These are phyloP conservation scores for Neoboletus brunneissimus DNA, from an alignment of 768 basidiomycete genomes.

Conservation along the genomic window DNA sequence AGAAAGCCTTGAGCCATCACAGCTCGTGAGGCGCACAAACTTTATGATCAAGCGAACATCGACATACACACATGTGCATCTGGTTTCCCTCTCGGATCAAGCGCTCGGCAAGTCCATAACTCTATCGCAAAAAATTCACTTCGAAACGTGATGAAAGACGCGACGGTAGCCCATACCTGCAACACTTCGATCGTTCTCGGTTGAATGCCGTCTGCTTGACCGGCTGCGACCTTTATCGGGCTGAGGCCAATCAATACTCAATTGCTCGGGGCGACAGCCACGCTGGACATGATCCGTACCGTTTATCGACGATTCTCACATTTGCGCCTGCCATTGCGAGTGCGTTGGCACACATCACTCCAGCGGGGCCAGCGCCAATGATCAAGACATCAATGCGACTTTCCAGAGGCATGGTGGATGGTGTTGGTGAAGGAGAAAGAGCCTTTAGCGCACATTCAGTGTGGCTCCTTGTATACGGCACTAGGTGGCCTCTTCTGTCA, in stretches of 20 bases:
- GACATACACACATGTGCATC: constrained; percentile 63
- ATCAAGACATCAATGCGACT: constrained; percentile 45
- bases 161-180: constrained; percentile 33
- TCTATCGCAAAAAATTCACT: constrained; percentile 40
- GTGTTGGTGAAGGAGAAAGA: neutral
- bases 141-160: neutral
- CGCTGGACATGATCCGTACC: constrained; percentile 25
- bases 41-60: neutral
- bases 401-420: constrained; percentile 20
- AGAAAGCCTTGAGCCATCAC: constrained; percentile 55
- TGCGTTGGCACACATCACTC: constrained; percentile 67
- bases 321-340: constrained; percentile 43
- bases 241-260: constrained; percentile 20
- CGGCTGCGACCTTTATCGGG: constrained; percentile 41
- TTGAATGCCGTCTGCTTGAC: constrained; percentile 57
- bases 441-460: neutral
- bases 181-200: constrained; percentile 54
- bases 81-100: constrained; percentile 63
- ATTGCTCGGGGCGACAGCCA: neutral
- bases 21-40: neutral
- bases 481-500: neutral
- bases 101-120: constrained; percentile 71
- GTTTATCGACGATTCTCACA: constrained; percentile 47
- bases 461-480: neutral
- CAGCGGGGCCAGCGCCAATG: constrained; percentile 50